These are phyloP conservation scores for Colletotrichum musae DNA, from an alignment of 2,329 filamentous ascomycete species.

Conservation along the genomic window DNA sequence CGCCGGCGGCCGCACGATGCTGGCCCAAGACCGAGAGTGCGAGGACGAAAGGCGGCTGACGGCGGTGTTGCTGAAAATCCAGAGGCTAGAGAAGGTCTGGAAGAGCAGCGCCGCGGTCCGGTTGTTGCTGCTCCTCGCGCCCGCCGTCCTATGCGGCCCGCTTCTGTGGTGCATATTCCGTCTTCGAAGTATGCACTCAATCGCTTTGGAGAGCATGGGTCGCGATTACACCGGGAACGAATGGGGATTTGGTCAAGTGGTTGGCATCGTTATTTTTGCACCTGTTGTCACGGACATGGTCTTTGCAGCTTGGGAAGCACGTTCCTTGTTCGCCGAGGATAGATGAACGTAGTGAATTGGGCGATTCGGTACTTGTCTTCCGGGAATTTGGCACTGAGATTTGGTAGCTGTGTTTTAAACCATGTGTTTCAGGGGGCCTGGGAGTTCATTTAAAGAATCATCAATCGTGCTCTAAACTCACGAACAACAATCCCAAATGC, in stretches of 20 bases:
- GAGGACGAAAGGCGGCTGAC: background rate
- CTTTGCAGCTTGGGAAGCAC: constrained; percentile 1
- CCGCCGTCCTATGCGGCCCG: background rate
- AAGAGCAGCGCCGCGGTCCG: background rate
- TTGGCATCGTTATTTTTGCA: constrained; percentile 45
- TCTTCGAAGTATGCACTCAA: constrained; percentile 1
- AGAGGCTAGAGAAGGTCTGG: background rate
- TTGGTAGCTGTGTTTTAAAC: background rate
- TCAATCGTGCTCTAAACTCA: too few relatives aligned
- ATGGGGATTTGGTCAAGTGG: constrained; percentile 46
- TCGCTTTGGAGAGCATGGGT: background rate
- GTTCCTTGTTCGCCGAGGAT: background rate
- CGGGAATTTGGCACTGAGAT: too few relatives aligned
- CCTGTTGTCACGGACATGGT: constrained; percentile 37
- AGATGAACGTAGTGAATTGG: too few relatives aligned
- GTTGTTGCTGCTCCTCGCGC: background rate
- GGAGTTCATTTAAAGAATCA: too few relatives aligned
- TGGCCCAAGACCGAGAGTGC: constrained; percentile 1
- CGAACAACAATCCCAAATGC: too few relatives aligned
- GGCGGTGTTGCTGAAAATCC: background rate
- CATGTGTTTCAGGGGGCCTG: too few relatives aligned
- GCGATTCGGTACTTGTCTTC: too few relatives aligned
- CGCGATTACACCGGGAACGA: constrained; percentile 15
- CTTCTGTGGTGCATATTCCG: constrained; percentile 22
- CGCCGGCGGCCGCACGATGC: background rate